Percentiles rank a stretch among this genome's conserved stretches.
phyloP scores from a whole-genome alignment of 2,329 filamentous ascomycete species.

The Aspergillus sp. region DNA sequence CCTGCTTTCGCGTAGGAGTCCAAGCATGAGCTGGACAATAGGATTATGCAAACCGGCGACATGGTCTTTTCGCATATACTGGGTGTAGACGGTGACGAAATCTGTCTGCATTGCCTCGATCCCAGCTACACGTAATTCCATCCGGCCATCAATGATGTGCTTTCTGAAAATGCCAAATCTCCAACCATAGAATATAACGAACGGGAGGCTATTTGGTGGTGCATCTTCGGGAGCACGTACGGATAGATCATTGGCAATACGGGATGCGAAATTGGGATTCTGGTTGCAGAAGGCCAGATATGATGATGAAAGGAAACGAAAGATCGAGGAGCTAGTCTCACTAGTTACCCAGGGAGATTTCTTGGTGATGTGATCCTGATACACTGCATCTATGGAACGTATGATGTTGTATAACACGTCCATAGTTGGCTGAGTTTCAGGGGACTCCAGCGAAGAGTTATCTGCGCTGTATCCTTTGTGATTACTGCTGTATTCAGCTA shows the following conservation, averaged over 20 bases:
- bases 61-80: conserved; percentile 49
- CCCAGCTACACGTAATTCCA: conserved; percentile 83
- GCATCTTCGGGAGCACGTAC: conserved; percentile 33
- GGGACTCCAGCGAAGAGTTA: conserved; percentile 20
- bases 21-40: conserved; percentile 66
- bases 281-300: conserved; percentile 32
- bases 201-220: conserved; percentile 27
- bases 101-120: conserved; percentile 71
- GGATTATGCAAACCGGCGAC: conserved; percentile 47
- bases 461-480: conserved; percentile 23
- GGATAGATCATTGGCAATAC: conserved; percentile 37
- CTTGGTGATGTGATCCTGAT: conserved; percentile 42
- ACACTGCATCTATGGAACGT: conserved; percentile 34
- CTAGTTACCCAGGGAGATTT: conserved; percentile 44
- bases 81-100: conserved; percentile 66
- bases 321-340: conserved; percentile 40
- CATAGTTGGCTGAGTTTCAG: conserved; percentile 18
- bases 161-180: conserved; percentile 67
- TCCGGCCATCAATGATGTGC: conserved; percentile 78
- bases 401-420: conserved; percentile 29
- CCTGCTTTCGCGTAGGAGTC: conserved; percentile 67
- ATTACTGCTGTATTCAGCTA: conserved; percentile 33
- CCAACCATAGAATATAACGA: conserved; percentile 56
- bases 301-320: conserved; percentile 31
- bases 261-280: conserved; percentile 31